These are phyloP conservation scores for Ambrosia hybrid DNA, from an alignment of 140 eudicot species.

Conservation along the genomic window DNA sequence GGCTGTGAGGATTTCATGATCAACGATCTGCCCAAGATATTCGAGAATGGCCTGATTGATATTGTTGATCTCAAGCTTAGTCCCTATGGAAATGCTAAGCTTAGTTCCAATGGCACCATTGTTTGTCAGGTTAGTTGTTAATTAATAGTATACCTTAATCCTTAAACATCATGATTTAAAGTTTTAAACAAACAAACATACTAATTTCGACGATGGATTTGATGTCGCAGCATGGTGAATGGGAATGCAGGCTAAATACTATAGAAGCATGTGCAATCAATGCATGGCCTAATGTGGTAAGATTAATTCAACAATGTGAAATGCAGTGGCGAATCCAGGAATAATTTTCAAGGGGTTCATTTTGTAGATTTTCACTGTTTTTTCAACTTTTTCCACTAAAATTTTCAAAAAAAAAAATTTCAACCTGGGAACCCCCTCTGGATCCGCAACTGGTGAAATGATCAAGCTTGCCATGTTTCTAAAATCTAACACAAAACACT, in stretches of 20 bases:
- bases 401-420: no score
- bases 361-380: no score
- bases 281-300: slow-evolving; percentile 79
- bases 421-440: no score
- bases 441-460: no score
- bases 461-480: not conserved
- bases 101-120: slow-evolving; percentile 48
- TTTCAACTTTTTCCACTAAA: no score
- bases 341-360: no score
- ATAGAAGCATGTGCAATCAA: slow-evolving; percentile 83
- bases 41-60: slow-evolving; percentile 50
- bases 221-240: slow-evolving; percentile 72
- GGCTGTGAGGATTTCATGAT: slow-evolving; percentile 63
- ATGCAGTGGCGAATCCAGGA: not conserved
- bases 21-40: slow-evolving; percentile 47
- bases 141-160: not conserved
- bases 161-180: no score
- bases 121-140: slow-evolving; percentile 51
- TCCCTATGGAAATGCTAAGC: slow-evolving; percentile 85
- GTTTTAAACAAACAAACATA: not conserved
- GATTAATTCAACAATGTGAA: slow-evolving; percentile 16
- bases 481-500: not conserved
- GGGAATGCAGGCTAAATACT: slow-evolving; percentile 73
- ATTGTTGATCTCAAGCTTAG: slow-evolving; percentile 64
- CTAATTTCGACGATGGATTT: not conserved